Conservation (phyloP, 1,284 basidiomycete genomes). For the Exobasidium cylindrosporum region DNA sequence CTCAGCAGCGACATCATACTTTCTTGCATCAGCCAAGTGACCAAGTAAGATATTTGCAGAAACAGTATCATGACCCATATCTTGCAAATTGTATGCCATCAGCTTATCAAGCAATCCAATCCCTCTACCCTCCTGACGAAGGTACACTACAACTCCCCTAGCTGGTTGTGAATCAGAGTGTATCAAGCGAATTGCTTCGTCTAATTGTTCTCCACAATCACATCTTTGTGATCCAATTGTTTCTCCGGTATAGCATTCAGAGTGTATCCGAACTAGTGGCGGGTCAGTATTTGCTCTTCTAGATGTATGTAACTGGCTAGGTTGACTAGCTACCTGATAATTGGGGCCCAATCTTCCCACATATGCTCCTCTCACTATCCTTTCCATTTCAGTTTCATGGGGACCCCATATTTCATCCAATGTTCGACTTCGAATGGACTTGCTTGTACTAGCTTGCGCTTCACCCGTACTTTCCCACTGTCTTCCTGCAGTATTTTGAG, state of each 20-base stretch:
- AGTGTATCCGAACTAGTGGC: conserved; percentile 91
- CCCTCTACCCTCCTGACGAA: conserved; percentile 97
- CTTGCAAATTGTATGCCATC: conserved; percentile 95
- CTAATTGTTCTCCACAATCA: conserved; percentile 97
- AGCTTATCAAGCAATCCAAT: conserved; percentile 96
- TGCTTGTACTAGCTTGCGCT: conserved; percentile 13
- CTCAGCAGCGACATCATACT: conserved; percentile 84
- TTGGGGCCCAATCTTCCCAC: conserved; percentile 72
- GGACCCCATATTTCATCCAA: conserved; percentile 83
- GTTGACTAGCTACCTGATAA: conserved; percentile 59
- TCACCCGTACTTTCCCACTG: conserved; percentile 12
- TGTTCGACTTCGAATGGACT: conserved; percentile 70
- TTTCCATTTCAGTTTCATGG: conserved; percentile 86
- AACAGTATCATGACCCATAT: conserved; percentile 96
- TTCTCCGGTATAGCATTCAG: conserved; percentile 98
- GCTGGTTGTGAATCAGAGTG: conserved; percentile 55
- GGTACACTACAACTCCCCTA: conserved; percentile 85
- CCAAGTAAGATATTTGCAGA: conserved; percentile 94
- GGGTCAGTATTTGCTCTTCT: conserved; percentile 51
- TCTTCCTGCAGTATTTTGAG: conserved; percentile 31
- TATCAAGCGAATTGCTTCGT: conserved; percentile 91
- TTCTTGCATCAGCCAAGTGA: conserved; percentile 87
- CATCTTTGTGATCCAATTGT: conserved; percentile 97
- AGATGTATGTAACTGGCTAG: conserved; percentile 7
- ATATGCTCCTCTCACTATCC: conserved; percentile 90